Evolutionary conservation across 2,329 filamentous ascomycete species (phyloP), one percentile per base, ranked within the genome.

Genomic region (Daldinia eschscholtzii): DNA sequence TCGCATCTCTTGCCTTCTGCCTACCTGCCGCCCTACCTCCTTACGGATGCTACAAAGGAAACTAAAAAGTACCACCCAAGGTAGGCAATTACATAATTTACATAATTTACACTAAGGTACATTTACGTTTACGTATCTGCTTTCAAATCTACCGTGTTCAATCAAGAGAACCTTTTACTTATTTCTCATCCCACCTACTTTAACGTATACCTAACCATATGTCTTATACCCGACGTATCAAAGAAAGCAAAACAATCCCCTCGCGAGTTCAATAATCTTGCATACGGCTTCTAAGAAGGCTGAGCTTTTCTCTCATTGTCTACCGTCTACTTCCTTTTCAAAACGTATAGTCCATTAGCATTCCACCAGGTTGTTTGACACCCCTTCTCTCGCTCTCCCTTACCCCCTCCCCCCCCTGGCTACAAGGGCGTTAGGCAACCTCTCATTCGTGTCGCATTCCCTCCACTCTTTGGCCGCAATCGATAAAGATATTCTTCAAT

Each of bases 401-500:
- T 2, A 23, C 20, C 20, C 20, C 20, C 39, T 18, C 26, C 46
- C 12, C 12, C 46, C 26, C 23, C 13, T 50, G 92, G 87, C 10
- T 9, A 57, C 35, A 28, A 57, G 55, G 55, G 55, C 26, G 26
- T 57, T 67, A 67, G 64, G 64, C 64, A 63, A 33, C 64, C 59
- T 65, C 42, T 39, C 53, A 35, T 59, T 13, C 58, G 60, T 55
- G 52, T 68, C 53, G 62, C 62, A 65, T 53, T 57, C 26, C 57
- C 52, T 57, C 61, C 64, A 53, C 37, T n/a, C 33, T 35, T 35
- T 30, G 2, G 53, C 53, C 37, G 15, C 37, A 57, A 55, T 55
- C 52, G 52, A 55, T 55, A 55, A 55, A 37, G 52, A 55, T 20
- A 57, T 26, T 26, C 37, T 13, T 37, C 20, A 13, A 26, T 46